These are phyloP conservation scores for Schrenkiella parvula DNA, from an alignment of 345 rosid genomes.

Conservation along the genomic window DNA sequence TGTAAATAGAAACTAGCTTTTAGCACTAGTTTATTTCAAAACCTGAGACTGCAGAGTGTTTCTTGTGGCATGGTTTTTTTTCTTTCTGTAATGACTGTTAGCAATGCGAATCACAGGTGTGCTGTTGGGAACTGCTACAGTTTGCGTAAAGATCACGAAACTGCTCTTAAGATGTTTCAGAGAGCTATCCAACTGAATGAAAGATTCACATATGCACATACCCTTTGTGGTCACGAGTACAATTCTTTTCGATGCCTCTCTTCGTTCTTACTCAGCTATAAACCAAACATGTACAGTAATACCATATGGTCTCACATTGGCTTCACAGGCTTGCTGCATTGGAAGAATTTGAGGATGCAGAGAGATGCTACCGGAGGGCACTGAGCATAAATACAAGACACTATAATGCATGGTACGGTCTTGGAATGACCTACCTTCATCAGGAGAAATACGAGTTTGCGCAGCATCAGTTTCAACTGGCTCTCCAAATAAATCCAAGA, in stretches of 20 bases:
- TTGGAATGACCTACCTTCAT: slow-evolving; percentile 78
- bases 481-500: slow-evolving; percentile 65
- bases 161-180: slow-evolving; percentile 80
- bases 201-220: slow-evolving; percentile 87
- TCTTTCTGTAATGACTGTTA: slow-evolving; percentile 12
- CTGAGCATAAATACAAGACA: slow-evolving; percentile 75
- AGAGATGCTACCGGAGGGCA: slow-evolving; percentile 73
- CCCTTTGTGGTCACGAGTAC: slow-evolving; percentile 96
- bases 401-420: slow-evolving; percentile 92
- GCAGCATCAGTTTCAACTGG: slow-evolving; percentile 78
- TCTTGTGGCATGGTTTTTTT: background rate
- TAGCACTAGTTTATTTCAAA: background rate
- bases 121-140: slow-evolving; percentile 91
- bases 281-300: background rate
- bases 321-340: slow-evolving; percentile 60
- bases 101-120: slow-evolving; percentile 53
- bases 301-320: background rate
- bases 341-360: slow-evolving; percentile 76
- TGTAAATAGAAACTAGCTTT: background rate
- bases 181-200: slow-evolving; percentile 78
- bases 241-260: slow-evolving; percentile 19
- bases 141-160: slow-evolving; percentile 88
- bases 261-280: slow-evolving; percentile 6
- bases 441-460: slow-evolving; percentile 86
- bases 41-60: background rate